phyloP scores from a whole-genome alignment of 1,139 yeast genomes.

The Yamadazyma epiphylla region DNA sequence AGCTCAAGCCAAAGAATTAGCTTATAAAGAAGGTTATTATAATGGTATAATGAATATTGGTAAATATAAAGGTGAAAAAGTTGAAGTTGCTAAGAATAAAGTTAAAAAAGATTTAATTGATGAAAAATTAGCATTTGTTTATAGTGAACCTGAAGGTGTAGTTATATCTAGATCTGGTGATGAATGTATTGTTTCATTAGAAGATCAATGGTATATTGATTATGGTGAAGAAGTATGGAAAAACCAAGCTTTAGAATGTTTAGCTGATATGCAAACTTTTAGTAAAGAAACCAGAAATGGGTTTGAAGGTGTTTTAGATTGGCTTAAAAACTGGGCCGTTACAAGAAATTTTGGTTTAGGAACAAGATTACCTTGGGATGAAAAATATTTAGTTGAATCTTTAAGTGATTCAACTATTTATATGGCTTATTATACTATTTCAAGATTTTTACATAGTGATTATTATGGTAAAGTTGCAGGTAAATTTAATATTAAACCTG shows the following conservation, averaged over 20 bases:
- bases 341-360: constrained; percentile 97
- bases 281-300: constrained; percentile 85
- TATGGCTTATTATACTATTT: constrained; percentile 92
- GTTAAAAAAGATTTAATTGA: constrained; percentile 79
- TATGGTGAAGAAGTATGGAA: constrained; percentile 97
- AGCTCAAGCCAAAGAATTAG: constrained; percentile 89
- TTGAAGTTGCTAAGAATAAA: constrained; percentile 86
- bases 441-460: constrained; percentile 82
- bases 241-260: constrained; percentile 76
- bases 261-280: constrained; percentile 73
- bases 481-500: constrained; percentile 68
- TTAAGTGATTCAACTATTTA: constrained; percentile 94
- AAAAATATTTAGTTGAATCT: constrained; percentile 88
- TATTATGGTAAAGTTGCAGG: constrained; percentile 79
- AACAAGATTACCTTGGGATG: constrained; percentile 96
- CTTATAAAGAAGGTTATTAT: constrained; percentile 96
- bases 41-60: constrained; percentile 83
- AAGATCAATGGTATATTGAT: constrained; percentile 98
- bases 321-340: constrained; percentile 99
- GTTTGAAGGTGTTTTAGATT: constrained; percentile 89
- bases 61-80: constrained; percentile 81
- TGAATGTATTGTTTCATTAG: constrained; percentile 92
- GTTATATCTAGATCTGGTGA: constrained; percentile 96
- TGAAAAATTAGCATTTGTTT: constrained; percentile 77
- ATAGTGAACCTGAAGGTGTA: constrained; percentile 89